Conservation (phyloP, 2,329 filamentous ascomycete genomes). For the Myriosclerotinia scirpicola region DNA sequence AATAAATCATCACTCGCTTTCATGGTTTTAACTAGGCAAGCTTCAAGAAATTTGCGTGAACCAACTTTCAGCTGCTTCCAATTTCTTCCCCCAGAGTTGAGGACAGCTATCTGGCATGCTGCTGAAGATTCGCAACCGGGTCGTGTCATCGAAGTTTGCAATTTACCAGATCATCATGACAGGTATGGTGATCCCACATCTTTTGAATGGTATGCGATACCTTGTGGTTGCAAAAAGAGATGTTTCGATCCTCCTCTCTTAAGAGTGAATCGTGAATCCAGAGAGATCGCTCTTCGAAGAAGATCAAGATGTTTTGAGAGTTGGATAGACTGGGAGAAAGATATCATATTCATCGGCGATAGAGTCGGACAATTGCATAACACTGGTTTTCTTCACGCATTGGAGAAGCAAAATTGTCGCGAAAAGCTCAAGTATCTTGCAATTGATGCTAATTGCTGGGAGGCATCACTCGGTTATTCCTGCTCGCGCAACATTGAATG, state of each 20-base stretch:
- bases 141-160: conserved; percentile 18
- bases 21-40: conserved; percentile 1
- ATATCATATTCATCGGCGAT: conserved; percentile 17
- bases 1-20: too few species aligned
- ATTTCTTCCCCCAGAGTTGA: not conserved
- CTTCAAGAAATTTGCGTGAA: not conserved
- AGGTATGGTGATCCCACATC: not conserved
- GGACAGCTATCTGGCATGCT: not conserved
- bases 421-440: conserved; percentile 12
- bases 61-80: not conserved
- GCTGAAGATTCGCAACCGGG: not conserved
- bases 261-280: not conserved
- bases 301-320: not conserved
- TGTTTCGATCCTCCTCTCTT: not conserved
- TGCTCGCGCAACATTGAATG: not conserved
- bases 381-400: conserved; percentile 19
- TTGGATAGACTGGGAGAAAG: conserved; percentile 13
- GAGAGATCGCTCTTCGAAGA: not conserved
- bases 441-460: conserved; percentile 9
- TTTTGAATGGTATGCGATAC: conserved; percentile 12
- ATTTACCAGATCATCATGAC: conserved; percentile 4
- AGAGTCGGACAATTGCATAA: conserved; percentile 22
- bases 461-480: not conserved
- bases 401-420: conserved; percentile 8
- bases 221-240: conserved; percentile 1